Percentiles rank a stretch among this genome's conserved stretches.
These are phyloP conservation scores for Prunus yedoensis DNA, from an alignment of 331 rosid species.

Conservation along the genomic window DNA sequence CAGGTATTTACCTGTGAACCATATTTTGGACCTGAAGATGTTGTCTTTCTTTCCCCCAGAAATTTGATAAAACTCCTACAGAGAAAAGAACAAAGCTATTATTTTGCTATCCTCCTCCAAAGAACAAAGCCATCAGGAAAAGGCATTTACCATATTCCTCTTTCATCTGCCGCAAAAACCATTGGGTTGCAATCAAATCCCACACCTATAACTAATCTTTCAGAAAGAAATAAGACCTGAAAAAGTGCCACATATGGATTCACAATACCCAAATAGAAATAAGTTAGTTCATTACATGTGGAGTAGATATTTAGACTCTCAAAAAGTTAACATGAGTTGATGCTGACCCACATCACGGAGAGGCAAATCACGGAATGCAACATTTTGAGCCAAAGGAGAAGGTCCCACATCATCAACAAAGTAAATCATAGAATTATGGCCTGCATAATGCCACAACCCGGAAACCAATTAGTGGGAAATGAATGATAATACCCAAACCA, in stretches of 20 bases:
- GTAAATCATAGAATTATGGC: conserved; percentile 91
- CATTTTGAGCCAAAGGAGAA: conserved; percentile 91
- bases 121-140: conserved; percentile 3
- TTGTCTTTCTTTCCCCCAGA: conserved; percentile 68
- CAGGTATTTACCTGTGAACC: conserved; percentile 69
- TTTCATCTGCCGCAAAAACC: conserved; percentile 81
- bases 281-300: conserved; percentile 17
- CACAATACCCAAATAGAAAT: conserved; percentile 31
- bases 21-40: conserved; percentile 65
- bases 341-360: conserved; percentile 99
- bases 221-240: conserved; percentile 94
- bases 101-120: conserved; percentile 4
- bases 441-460: conserved; percentile 47
- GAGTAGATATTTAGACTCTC: conserved; percentile 17
- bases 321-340: conserved; percentile 57
- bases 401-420: conserved; percentile 91
- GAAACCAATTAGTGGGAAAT: background rate
- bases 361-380: conserved; percentile 88
- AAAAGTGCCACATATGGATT: conserved; percentile 31
- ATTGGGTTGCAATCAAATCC: conserved; percentile 90
- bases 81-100: conserved; percentile 13
- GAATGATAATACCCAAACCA: conserved; percentile 13
- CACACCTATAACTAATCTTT: conserved; percentile 76
- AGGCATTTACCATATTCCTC: conserved; percentile 69
- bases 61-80: conserved; percentile 77